phyloP scores from a whole-genome alignment of 176 grass and related monocot genomes.

The Microstegium vimineum region DNA sequence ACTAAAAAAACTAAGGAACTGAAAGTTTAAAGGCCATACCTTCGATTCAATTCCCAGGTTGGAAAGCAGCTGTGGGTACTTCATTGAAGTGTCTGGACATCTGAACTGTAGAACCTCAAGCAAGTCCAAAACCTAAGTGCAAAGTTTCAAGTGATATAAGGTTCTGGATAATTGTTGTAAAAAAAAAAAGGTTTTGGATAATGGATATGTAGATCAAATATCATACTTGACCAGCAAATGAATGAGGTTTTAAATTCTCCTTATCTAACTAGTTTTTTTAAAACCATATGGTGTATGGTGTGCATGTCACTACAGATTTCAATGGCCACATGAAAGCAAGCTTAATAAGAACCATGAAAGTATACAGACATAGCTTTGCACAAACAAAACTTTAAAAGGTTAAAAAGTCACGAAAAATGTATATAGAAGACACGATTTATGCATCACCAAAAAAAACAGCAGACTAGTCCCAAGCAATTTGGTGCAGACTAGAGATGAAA shows the following conservation, averaged over 20 bases:
- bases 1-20: background rate
- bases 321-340: background rate
- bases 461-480: background rate
- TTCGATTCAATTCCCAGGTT: slow-evolving; percentile 57
- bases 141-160: slow-evolving; percentile 19
- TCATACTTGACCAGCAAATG: background rate
- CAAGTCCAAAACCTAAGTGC: slow-evolving; percentile 78
- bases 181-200: background rate
- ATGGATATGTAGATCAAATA: background rate
- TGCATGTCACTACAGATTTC: background rate
- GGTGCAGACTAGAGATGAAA: background rate
- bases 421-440: background rate
- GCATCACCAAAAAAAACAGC: slow-evolving; percentile 2
- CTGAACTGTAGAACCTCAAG: slow-evolving; percentile 86
- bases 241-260: background rate
- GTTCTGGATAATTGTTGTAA: background rate
- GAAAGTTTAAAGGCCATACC: slow-evolving; percentile 27
- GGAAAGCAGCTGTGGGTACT: slow-evolving; percentile 63
- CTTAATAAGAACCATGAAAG: background rate
- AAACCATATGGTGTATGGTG: background rate
- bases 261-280: background rate
- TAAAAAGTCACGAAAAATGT: background rate
- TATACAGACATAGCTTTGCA: background rate
- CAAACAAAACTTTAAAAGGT: background rate
- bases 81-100: slow-evolving; percentile 63